These are phyloP conservation scores for Aspergillus texensis DNA, from an alignment of 2,329 filamentous ascomycete species.

Conservation along the genomic window DNA sequence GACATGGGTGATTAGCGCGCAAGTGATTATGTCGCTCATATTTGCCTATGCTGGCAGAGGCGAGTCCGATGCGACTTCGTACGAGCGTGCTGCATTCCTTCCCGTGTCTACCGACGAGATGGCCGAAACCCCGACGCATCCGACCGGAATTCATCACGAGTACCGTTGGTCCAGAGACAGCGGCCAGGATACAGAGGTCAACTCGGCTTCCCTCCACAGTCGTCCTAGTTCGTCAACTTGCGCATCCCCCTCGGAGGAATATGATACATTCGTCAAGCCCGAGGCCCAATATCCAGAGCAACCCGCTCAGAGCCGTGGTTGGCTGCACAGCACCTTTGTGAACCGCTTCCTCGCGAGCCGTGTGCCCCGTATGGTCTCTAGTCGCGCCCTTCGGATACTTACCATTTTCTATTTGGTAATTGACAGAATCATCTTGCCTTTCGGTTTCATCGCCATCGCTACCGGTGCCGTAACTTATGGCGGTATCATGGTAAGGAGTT, in stretches of 20 bases:
- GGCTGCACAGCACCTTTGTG: slow-evolving; percentile 51
- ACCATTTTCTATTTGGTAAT: slow-evolving; percentile 66
- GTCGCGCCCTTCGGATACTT: slow-evolving; percentile 60
- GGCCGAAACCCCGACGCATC: slow-evolving; percentile 54
- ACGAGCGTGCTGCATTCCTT: slow-evolving; percentile 63
- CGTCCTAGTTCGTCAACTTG: slow-evolving; percentile 64
- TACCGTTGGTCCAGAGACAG: slow-evolving; percentile 71
- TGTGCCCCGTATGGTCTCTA: slow-evolving; percentile 59
- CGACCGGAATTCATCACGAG: slow-evolving; percentile 36
- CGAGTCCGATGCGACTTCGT: slow-evolving; percentile 32
- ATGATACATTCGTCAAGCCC: slow-evolving; percentile 53
- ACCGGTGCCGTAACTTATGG: slow-evolving; percentile 77
- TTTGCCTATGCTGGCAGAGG: slow-evolving; percentile 60
- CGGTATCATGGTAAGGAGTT: slow-evolving; percentile 75
- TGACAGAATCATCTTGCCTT: slow-evolving; percentile 74
- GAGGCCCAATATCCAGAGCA: slow-evolving; percentile 50
- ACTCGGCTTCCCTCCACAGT: slow-evolving; percentile 68
- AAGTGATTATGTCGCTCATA: slow-evolving; percentile 69
- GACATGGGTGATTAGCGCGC: slow-evolving; percentile 70
- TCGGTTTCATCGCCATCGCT: slow-evolving; percentile 73
- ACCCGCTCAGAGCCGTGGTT: slow-evolving; percentile 32
- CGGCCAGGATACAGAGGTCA: slow-evolving; percentile 72
- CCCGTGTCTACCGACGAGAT: slow-evolving; percentile 62
- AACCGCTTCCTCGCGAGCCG: slow-evolving; percentile 57
- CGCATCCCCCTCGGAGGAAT: slow-evolving; percentile 50